Base-by-base conservation (phyloP, 2,329 filamentous ascomycete species). In the Xylariaceae sp. region DNA sequence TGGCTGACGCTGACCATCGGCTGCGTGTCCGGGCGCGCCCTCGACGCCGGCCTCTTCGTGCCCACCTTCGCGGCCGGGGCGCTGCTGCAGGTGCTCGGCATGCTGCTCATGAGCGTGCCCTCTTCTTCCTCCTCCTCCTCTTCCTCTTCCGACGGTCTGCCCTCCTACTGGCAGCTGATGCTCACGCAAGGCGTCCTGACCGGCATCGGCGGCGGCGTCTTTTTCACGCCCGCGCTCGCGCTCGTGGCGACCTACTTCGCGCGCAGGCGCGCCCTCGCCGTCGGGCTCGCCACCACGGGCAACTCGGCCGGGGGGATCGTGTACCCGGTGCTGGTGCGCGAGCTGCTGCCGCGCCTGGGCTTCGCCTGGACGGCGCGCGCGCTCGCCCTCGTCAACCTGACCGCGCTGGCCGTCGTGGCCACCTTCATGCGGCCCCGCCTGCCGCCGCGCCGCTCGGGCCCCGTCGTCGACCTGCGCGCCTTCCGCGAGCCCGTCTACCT, bases 341-440 rank as follows among this genome's bases (percentile, higher is more conserved):
- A 55, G 35, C 41, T 57, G 10, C 43, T 56, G 19, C 53, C 54
- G 2, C 39, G 30, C 8, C 15, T 57, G 3, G 53, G 54, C 3
- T 57, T 56, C 21, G 49, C 49, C 28, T 56, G 54, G 54, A 55
- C 54, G 3, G 45, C 51, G 12, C 46, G 54, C 29, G 50, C 56
- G 5, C 44, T 56, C 11, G 54, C 48, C n/a, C 55, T 57, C 18
- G 52, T 88, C 24, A 96, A 96, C 59, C 72, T 82, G 26, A 86
- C 83, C 1, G 86, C 85, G 17, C 79, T 96, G 30, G 79, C 94
- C 18, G 77, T 94, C 42, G 90, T 49, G 11, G 33, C 54, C 4
- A 31, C 40, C 8, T 56, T 57, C 35, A 53, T 57, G 53, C 43
- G 52, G 6, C 48, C 54, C 6, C 49, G 53, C 5, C 39, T 57